Percentiles rank a stretch among this genome's conserved stretches.
These are phyloP conservation scores for Stagonosporopsis vannaccii DNA, from an alignment of 2,329 filamentous ascomycete genomes.

Conservation along the genomic window DNA sequence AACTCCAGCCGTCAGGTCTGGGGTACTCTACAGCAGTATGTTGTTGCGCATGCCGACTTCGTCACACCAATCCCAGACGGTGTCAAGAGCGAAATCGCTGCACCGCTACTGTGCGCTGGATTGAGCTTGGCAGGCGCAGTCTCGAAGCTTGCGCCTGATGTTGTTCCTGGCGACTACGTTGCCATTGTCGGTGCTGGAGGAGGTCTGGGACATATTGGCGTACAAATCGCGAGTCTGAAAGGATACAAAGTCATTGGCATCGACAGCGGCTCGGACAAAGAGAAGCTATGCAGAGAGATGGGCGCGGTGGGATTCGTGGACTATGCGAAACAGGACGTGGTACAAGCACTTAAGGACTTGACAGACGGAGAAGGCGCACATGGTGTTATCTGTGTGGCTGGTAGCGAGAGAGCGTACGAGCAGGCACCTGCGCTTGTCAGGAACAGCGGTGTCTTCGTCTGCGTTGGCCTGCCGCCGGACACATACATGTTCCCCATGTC, in stretches of 20 bases:
- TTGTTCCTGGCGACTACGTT: constrained; percentile 74
- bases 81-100: constrained; percentile 47
- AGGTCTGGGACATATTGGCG: constrained; percentile 77
- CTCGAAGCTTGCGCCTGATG: constrained; percentile 82
- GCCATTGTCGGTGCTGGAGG: constrained; percentile 87
- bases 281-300: constrained; percentile 69
- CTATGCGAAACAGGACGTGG: constrained; percentile 65
- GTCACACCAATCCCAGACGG: constrained; percentile 45
- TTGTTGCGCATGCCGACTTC: constrained; percentile 43
- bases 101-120: constrained; percentile 47
- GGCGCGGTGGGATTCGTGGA: constrained; percentile 80
- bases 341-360: constrained; percentile 49
- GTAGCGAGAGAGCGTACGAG: constrained; percentile 54
- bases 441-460: constrained; percentile 57
- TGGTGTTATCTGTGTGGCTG: constrained; percentile 56
- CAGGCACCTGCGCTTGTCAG: constrained; percentile 55
- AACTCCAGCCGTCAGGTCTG: constrained; percentile 52
- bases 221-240: constrained; percentile 86
- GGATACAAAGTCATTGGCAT: constrained; percentile 83
- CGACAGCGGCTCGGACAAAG: constrained; percentile 83
- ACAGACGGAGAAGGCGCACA: constrained; percentile 56
- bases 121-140: constrained; percentile 77
- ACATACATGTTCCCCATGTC: constrained; percentile 55
- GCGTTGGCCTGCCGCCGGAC: constrained; percentile 55
- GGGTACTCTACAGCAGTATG: constrained; percentile 48